Base-by-base conservation (phyloP, 495 filamentous ascomycete species). In the Talaromyces borbonicus region DNA sequence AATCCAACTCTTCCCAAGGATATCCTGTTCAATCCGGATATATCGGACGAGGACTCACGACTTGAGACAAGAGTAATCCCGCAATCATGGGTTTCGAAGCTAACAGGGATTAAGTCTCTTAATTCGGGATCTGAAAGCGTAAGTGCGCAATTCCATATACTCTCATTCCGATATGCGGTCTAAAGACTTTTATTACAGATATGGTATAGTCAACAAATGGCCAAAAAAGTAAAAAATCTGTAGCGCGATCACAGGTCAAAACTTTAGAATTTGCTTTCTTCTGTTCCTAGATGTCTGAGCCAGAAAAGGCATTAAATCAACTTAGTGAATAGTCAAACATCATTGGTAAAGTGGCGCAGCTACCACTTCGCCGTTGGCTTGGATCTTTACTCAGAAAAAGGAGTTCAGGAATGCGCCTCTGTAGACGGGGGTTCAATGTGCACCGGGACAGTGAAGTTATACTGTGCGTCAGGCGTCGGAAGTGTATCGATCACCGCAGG, bases 1-100 rank as follows among this genome's bases (percentile, higher is more conserved):
- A 51, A 74, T 43, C 72, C 79, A 0, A 48, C 55, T 8, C 57
- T 79, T 19, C 69, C 79, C 3, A 62, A 64, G 14, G 29, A 2
- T 5, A 43, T 73, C 30, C 53, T 81, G 29, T 54, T 83, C 31
- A 78, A 81, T 57, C 61, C 68, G 47, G 55, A 64, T 36, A 53
- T 81, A 4, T 40, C 48, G 26, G 73, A 77, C 46, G 59, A 69
- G 22, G 63, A 79, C 50, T 74, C 75, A 15, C 46, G 23, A n/a
- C 6, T 75, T 27, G 12, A 5, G 19, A 24, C 6, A 8, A 16
- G 16, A 12, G 3, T 14, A n/a, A 16, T 43, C 40, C 12, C 12
- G 40, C 11, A 12, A 8, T 24, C 40, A 2, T 43, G 40, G 40
- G 6, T 43, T 20, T 2, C 29, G 8, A 43, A 18, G n/a, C n/a